These are phyloP conservation scores for Ganoderma lucidum DNA, from an alignment of 1,284 basidiomycete genomes.

Conservation along the genomic window DNA sequence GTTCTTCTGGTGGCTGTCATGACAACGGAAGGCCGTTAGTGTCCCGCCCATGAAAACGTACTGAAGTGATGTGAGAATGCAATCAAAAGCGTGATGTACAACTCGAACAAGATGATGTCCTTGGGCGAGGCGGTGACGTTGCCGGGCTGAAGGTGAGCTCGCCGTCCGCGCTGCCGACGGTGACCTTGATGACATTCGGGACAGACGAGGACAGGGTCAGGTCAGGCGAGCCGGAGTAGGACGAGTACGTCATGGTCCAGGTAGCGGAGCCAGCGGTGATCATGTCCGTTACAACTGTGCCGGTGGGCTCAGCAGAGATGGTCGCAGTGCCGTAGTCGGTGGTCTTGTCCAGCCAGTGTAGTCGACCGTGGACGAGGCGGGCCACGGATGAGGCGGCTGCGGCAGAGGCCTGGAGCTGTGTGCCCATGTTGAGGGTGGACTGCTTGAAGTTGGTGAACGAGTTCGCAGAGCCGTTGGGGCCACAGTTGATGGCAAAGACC, in stretches of 20 bases:
- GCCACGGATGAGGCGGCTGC: slow-evolving; percentile 42
- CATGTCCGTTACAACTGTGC: slow-evolving; percentile 44
- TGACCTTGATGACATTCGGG: slow-evolving; percentile 54
- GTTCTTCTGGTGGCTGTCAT: slow-evolving; percentile 62
- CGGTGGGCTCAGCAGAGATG: slow-evolving; percentile 53
- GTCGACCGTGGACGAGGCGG: slow-evolving; percentile 9
- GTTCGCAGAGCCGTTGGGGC: slow-evolving; percentile 56
- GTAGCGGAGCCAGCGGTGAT: slow-evolving; percentile 50
- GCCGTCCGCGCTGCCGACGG: slow-evolving; percentile 58
- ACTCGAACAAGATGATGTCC: slow-evolving; percentile 63
- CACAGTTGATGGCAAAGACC: slow-evolving; percentile 73
- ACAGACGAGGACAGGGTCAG: slow-evolving; percentile 54
- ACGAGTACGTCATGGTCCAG: slow-evolving; percentile 63
- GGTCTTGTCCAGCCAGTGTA: slow-evolving; percentile 17
- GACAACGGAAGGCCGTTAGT: slow-evolving; percentile 17
- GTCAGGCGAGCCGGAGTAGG: slow-evolving; percentile 59
- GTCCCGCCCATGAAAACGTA: background rate
- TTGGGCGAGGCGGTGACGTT: slow-evolving; percentile 56
- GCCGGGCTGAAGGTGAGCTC: slow-evolving; percentile 60
- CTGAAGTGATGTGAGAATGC: background rate
- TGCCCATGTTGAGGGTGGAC: slow-evolving; percentile 58
- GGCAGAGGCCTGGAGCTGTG: slow-evolving; percentile 50
- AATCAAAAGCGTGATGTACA: slow-evolving; percentile 45
- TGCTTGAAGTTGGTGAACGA: slow-evolving; percentile 66
- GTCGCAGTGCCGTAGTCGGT: slow-evolving; percentile 56